Conservation (phyloP, 2,329 filamentous ascomycete species). For the Ascochyta viciae-villosae region DNA sequence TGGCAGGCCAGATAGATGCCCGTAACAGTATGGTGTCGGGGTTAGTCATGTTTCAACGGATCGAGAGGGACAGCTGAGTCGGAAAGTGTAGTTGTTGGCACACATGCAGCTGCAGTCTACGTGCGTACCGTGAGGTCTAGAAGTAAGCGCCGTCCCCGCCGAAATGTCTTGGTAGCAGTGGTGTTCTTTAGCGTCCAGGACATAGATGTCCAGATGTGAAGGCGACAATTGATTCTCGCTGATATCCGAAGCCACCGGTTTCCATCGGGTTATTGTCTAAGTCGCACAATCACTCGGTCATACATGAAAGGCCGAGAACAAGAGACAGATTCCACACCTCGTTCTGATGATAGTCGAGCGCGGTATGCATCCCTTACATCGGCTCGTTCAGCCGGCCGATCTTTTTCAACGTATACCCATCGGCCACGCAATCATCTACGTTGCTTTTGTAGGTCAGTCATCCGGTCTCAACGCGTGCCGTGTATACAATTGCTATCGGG, state of each 20-base stretch:
- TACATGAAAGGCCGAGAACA: background rate
- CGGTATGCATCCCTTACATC: constrained; percentile 4
- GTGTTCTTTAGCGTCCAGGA: background rate
- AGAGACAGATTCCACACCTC: background rate
- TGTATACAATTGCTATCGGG: background rate
- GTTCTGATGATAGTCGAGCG: background rate
- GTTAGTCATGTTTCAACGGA: background rate
- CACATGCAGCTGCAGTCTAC: too few species aligned
- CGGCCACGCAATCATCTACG: background rate
- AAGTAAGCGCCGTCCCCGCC: too few species aligned
- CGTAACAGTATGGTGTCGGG: background rate
- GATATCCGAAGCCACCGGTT: background rate
- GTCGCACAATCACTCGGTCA: background rate
- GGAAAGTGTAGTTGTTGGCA: background rate
- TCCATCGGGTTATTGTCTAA: constrained; percentile 1
- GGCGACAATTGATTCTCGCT: background rate
- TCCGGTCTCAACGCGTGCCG: background rate
- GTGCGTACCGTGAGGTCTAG: too few species aligned
- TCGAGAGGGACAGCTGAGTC: background rate
- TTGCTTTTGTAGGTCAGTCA: background rate
- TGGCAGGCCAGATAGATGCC: background rate
- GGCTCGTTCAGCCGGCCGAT: background rate
- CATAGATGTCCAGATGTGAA: background rate
- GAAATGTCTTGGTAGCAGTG: background rate
- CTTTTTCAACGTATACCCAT: background rate